phyloP scores from a whole-genome alignment of 108 stramenopile genomes.

The Cyclotella atomus region DNA sequence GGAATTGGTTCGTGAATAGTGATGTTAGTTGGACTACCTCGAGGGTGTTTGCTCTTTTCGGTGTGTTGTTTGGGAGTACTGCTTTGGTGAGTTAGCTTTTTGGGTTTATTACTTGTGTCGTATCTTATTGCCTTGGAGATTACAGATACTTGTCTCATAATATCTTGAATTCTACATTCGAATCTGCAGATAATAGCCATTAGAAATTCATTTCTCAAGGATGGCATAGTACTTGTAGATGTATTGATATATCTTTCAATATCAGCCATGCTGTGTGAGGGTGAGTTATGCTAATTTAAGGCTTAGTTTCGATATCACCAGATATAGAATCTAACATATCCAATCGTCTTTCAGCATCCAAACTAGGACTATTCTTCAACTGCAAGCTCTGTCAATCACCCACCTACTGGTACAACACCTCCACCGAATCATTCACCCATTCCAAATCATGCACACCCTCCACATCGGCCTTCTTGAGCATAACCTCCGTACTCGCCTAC shows the following conservation, averaged over 20 bases:
- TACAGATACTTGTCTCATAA: background rate
- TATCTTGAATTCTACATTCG: background rate
- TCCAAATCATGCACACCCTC: background rate
- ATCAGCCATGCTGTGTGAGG: constrained; percentile 1
- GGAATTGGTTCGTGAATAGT: constrained; percentile 1
- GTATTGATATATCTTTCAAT: constrained; percentile 7
- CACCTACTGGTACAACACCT: constrained; percentile 8
- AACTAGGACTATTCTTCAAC: constrained; percentile 1
- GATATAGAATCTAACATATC: no score
- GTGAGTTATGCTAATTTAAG: background rate
- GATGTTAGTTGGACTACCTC: constrained; percentile 7
- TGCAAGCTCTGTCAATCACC: background rate
- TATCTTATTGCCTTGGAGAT: background rate
- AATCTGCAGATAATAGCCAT: background rate
- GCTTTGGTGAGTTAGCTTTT: background rate
- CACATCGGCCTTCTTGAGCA: background rate
- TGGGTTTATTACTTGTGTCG: no score
- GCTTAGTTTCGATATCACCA: background rate
- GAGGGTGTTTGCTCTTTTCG: background rate
- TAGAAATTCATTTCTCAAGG: constrained; percentile 11
- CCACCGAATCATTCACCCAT: background rate
- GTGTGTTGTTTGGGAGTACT: background rate
- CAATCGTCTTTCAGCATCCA: background rate
- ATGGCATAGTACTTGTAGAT: background rate
- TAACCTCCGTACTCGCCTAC: background rate